phyloP scores from a whole-genome alignment of 2,329 filamentous ascomycete species.

The Alternaria dauci region DNA sequence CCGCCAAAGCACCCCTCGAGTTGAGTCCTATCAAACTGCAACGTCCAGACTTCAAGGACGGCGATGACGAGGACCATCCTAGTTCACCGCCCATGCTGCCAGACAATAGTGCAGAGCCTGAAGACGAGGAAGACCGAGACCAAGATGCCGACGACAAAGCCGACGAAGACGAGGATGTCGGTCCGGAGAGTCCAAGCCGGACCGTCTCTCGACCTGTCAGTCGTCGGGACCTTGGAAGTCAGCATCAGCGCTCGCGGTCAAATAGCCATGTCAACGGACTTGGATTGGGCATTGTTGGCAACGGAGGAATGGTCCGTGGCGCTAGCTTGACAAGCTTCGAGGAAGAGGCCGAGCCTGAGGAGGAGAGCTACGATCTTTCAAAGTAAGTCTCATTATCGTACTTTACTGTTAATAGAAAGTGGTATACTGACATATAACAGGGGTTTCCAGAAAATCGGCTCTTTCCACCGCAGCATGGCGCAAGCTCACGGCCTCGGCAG shows the following conservation, averaged over 20 bases:
- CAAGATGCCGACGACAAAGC: conserved; percentile 43
- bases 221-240: conserved; percentile 38
- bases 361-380: conserved; percentile 59
- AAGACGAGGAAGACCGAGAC: conserved; percentile 44
- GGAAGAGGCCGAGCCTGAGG: conserved; percentile 54
- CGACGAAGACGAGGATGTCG: conserved; percentile 46
- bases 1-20: conserved; percentile 57
- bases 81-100: conserved; percentile 46
- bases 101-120: conserved; percentile 36
- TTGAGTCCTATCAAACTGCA: conserved; percentile 49
- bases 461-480: conserved; percentile 53
- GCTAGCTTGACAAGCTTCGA: conserved; percentile 48
- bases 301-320: conserved; percentile 48
- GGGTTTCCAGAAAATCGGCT: conserved; percentile 60
- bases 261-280: conserved; percentile 44
- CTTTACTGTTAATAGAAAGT: rapidly evolving
- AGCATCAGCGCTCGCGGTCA: conserved; percentile 40
- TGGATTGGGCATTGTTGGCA: conserved; percentile 28
- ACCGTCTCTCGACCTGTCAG: conserved; percentile 48
- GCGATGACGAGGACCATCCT: conserved; percentile 43
- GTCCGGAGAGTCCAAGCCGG: conserved; percentile 46
- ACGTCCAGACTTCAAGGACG: conserved; percentile 42
- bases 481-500: conserved; percentile 41
- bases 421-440: conserved; percentile 43
- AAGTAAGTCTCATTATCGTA: conserved; percentile 51